Percentiles rank a stretch among this genome's conserved stretches.
Evolutionary conservation across 2,329 filamentous ascomycete genomes (phyloP).

Genomic region (Aspergillus sp.): DNA sequence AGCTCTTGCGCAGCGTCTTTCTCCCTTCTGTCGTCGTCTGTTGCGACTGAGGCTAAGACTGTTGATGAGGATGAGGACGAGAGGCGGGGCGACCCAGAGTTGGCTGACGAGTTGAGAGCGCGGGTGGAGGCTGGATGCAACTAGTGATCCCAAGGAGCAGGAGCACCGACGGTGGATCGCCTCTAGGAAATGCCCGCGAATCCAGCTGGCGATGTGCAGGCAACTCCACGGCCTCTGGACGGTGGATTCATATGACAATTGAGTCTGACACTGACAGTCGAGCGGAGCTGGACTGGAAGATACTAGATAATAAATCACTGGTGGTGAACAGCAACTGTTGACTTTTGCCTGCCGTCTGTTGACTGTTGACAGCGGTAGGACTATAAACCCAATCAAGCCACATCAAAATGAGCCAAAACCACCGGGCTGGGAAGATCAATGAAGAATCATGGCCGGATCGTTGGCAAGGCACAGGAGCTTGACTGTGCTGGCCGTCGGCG

Average conservation of each 20-base stretch:
- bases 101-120: constrained; percentile 12
- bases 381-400: neutral
- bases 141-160: constrained; percentile 27
- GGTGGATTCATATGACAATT: neutral
- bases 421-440: neutral
- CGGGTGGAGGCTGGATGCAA: constrained; percentile 21
- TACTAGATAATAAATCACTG: neutral
- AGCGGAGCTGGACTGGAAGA: neutral
- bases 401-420: neutral
- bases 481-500: constrained; percentile 2
- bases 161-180: constrained; percentile 20
- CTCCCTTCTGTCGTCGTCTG: too few relatives aligned
- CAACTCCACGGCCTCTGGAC: neutral
- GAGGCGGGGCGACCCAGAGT: constrained; percentile 23
- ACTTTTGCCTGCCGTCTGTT: neutral
- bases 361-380: neutral
- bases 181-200: constrained; percentile 20
- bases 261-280: neutral
- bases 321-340: neutral
- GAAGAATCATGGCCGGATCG: neutral
- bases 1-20: too few relatives aligned
- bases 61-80: neutral
- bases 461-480: neutral
- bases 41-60: too few relatives aligned
- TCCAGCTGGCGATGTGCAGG: constrained; percentile 10